phyloP scores from a whole-genome alignment of 2,329 filamentous ascomycete genomes.

The Alternaria atra region DNA sequence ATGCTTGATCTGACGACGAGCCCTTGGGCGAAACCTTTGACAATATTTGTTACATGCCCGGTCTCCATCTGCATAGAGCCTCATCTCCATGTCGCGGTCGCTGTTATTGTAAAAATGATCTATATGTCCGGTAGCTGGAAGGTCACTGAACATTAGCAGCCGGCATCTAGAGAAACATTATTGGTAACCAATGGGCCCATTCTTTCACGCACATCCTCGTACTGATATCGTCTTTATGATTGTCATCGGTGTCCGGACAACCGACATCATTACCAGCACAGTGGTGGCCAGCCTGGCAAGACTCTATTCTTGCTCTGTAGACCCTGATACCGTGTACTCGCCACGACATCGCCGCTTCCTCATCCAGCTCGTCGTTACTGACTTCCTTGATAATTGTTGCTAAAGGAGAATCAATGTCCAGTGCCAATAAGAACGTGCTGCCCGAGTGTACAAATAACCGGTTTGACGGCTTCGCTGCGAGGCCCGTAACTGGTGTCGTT shows the following conservation, averaged over 20 bases:
- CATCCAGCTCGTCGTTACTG: background rate
- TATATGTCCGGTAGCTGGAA: background rate
- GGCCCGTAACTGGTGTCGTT: background rate
- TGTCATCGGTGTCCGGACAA: background rate
- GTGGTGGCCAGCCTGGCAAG: background rate
- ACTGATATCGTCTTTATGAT: background rate
- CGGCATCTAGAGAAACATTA: background rate
- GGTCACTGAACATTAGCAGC: background rate
- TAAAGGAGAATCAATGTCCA: background rate
- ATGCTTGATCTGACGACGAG: too few species aligned
- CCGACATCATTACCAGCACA: background rate
- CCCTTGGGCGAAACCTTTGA: too few species aligned
- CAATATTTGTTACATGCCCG: too few species aligned
- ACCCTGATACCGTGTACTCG: background rate
- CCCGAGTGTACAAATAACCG: constrained; percentile 2
- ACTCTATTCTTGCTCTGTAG: constrained; percentile 2
- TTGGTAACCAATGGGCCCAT: background rate
- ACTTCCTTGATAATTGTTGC: background rate
- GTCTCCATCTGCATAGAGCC: too few species aligned
- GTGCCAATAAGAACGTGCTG: background rate
- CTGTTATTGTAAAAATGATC: background rate
- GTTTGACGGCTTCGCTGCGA: background rate
- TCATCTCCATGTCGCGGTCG: background rate
- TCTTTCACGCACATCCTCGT: background rate
- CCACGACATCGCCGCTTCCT: background rate